Evolutionary conservation across 176 grass and related monocot species (phyloP), one percentile per base, ranked within the genome.

Genomic region (Stipa capillata): DNA sequence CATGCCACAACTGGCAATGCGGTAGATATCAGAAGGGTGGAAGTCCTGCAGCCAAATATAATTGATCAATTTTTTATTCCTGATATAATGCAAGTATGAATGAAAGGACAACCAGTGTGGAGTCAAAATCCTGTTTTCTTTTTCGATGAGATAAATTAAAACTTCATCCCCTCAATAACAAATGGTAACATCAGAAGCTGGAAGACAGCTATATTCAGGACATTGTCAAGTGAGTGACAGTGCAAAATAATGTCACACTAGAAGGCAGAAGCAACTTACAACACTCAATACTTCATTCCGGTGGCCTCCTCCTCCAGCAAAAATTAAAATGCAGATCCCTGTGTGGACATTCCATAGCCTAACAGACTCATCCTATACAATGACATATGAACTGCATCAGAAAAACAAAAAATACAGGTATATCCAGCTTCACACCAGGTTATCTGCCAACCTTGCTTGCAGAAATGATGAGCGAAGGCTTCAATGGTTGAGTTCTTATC

Each of bases 1-100:
- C 96, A 98, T 98, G 43, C 96, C 96, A 87, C 96, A 98, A 66
- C 96, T 98, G 77, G 90, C 92, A 80, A 98, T 89, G 29, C 88
- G 73, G 21, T 94, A 89, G 25, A 98, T 98, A 85, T 98, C 96
- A 62, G 88, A 94, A 64, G 96, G 83, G 76, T 98, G 96, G 70
- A 98, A 98, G 57, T 94, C 96, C 96, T 98, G 79, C 35, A 86
- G 40, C 34, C 25, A 71, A 66, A 72, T 17, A 83, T 2, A 49
- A 52, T 61, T 37, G 1, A 59, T 71, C 14, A 72, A 47, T 72
- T 4, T 60, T 64, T 16, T 28, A 51, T 31, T 34, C 16, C 25
- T 72, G 34, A 18, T 14, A 16, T 60, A 62, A 75, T 8, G 2
- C 16, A 79, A 61, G 31, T 37, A 83, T n/a, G 42, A 73, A 49